Evolutionary conservation across 805 yeast species (phyloP).

Genomic region (Wickerhamiella cacticola): DNA sequence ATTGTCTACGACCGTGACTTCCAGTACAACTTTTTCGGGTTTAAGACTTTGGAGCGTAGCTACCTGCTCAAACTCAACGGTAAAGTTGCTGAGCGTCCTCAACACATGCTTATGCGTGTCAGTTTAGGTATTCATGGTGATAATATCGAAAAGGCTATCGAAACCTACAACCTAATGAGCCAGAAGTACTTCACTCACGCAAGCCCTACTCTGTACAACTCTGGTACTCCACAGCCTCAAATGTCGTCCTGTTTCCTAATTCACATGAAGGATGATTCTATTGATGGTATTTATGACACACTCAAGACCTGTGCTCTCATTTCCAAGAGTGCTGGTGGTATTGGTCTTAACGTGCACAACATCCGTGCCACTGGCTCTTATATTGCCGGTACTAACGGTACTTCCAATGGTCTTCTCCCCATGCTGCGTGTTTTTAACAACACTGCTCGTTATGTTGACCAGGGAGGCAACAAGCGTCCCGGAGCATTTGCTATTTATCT

Average conservation of each 20-base stretch:
- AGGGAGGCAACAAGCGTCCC: constrained; percentile 96
- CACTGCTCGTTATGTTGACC: constrained; percentile 95
- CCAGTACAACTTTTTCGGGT: constrained; percentile 72
- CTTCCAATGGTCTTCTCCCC: constrained; percentile 88
- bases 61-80: constrained; percentile 59
- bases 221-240: constrained; percentile 77
- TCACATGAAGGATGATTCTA: constrained; percentile 88
- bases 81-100: constrained; percentile 78
- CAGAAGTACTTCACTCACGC: constrained; percentile 82
- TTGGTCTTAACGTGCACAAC: constrained; percentile 81
- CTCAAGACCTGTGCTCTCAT: constrained; percentile 79
- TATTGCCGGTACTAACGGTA: constrained; percentile 86
- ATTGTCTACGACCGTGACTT: constrained; percentile 70
- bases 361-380: constrained; percentile 77
- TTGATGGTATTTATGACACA: constrained; percentile 88
- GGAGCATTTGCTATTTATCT: constrained; percentile 91
- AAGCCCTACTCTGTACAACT: constrained; percentile 87
- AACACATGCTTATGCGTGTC: constrained; percentile 80
- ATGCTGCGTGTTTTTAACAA: constrained; percentile 91
- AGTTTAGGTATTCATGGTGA: constrained; percentile 79
- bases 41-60: constrained; percentile 82
- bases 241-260: constrained; percentile 87
- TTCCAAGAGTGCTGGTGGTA: constrained; percentile 92
- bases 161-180: constrained; percentile 84
- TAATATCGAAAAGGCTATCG: constrained; percentile 51